A percentile compares a stretch with the other conserved stretches of the same genome.
Conservation (phyloP, 2,329 filamentous ascomycete species). For the Dactylellina parvicollis region DNA sequence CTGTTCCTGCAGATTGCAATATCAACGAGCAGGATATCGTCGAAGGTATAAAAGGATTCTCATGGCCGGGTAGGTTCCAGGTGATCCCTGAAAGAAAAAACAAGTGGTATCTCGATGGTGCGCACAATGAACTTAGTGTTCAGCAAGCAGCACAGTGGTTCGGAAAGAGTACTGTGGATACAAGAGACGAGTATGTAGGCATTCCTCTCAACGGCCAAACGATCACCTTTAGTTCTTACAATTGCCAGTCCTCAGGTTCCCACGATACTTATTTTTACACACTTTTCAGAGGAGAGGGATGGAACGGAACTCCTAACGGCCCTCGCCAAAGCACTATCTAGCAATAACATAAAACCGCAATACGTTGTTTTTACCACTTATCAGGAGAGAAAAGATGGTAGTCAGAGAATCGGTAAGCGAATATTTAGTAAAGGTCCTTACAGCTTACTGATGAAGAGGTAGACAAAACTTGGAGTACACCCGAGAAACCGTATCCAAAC, state of each 20-base stretch:
- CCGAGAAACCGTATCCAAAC: constrained; percentile 55
- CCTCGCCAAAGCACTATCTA: constrained; percentile 54
- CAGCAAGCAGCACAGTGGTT: constrained; percentile 1
- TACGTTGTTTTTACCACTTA: constrained; percentile 60
- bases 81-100: not conserved
- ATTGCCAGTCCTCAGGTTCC: constrained; percentile 11
- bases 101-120: constrained; percentile 44
- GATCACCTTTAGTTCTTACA: not conserved
- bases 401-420: constrained; percentile 56
- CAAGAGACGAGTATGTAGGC: not conserved
- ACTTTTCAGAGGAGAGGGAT: constrained; percentile 59
- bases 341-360: constrained; percentile 41
- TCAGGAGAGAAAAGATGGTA: constrained; percentile 57
- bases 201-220: not conserved
- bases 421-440: not conserved
- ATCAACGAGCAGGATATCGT: not conserved
- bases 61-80: constrained; percentile 36
- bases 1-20: not conserved
- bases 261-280: constrained; percentile 60
- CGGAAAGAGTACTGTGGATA: not conserved
- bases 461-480: constrained; percentile 25
- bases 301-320: constrained; percentile 55
- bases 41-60: not conserved
- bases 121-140: constrained; percentile 25
- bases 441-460: constrained; percentile 54